Evolutionary conservation across 805 yeast species (phyloP), one percentile per base, ranked within the genome.

Genomic region (Ogataea philodendri): DNA sequence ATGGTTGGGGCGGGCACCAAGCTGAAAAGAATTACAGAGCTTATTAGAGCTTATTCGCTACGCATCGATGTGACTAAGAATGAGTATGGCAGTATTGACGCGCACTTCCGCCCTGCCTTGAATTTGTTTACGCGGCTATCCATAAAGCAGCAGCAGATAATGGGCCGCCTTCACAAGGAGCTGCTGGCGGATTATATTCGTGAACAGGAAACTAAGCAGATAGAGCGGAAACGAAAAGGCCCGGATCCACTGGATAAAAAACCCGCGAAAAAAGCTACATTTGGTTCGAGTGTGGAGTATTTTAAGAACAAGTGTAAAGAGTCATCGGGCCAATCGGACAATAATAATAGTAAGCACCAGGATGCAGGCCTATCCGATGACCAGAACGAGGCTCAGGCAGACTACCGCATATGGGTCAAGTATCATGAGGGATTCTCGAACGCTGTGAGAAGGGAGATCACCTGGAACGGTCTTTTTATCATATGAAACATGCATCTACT

Each of bases 361-460:
- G 13, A 9, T 8, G 45, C 42, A 16, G 39, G 30, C 5, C 39
- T 46, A 7, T 51, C 47, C 2, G 52, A 45, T 59, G 35, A 21
- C 11, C 37, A 28, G 9, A 60, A 48, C 33, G 63, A 44, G 26
- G n/a, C n/a, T n/a, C n/a, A n/a, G n/a, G n/a, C n/a, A n/a, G n/a
- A n/a, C n/a, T 52, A 59, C 19, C 63, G 76, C 49, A 69, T 78
- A 29, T 88, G 96, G 96, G 84, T 88, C n/a, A 86, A 83, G 53
- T 87, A 81, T 54, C 84, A 83, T 45, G 96, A 88, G 60, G 97
- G 97, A 1, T 88, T 82, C 52, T 84, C 95, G 5, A 83, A 86
- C 57, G 97, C 97, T 0, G 97, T 88, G 2, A 64, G 94, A 21
- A 86, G 85, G 51, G 84, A 81, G 35, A 76, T 88, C 15, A 74